Conservation (phyloP, 192 early-diverging fungal genomes). For the Gaertneriomyces sp. region DNA sequence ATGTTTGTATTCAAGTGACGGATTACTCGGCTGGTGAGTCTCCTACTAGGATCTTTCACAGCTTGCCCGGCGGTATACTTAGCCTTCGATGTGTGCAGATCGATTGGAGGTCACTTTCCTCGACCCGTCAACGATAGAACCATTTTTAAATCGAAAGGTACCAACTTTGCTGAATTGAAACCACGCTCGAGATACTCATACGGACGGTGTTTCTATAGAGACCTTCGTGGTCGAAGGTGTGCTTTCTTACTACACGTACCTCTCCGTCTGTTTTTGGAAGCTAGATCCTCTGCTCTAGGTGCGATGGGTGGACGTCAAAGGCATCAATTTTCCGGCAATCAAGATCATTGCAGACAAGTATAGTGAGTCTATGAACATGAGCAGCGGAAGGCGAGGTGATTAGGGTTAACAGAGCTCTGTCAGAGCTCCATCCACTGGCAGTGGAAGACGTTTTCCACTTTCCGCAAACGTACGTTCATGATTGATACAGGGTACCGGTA, state of each 20-base stretch:
- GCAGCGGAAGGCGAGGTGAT: no score
- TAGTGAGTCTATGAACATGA: constrained; percentile 1
- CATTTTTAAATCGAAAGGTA: no score
- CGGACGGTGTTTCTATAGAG: constrained; percentile 9
- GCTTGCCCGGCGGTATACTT: no score
- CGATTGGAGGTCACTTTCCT: no score
- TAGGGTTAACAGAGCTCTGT: neutral
- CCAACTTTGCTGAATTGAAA: no score
- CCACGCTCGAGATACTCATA: neutral
- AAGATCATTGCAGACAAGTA: constrained; percentile 4
- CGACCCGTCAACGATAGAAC: no score
- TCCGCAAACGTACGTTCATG: constrained; percentile 20
- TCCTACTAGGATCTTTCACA: neutral
- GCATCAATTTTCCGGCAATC: constrained; percentile 21
- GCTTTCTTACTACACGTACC: no score
- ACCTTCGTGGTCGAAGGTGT: no score
- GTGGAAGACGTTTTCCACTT: constrained; percentile 40
- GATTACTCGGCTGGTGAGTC: constrained; percentile 15
- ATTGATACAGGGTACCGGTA: no score
- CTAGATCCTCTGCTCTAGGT: neutral
- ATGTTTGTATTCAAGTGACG: constrained; percentile 4
- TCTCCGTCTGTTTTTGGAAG: no score
- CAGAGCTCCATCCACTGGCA: constrained; percentile 33
- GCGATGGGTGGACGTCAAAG: constrained; percentile 19
- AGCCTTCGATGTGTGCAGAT: no score